A percentile compares a stretch with the other conserved stretches of the same genome.
phyloP scores from a whole-genome alignment of 2,329 filamentous ascomycete genomes.

The Rutstroemia sydowiana region DNA sequence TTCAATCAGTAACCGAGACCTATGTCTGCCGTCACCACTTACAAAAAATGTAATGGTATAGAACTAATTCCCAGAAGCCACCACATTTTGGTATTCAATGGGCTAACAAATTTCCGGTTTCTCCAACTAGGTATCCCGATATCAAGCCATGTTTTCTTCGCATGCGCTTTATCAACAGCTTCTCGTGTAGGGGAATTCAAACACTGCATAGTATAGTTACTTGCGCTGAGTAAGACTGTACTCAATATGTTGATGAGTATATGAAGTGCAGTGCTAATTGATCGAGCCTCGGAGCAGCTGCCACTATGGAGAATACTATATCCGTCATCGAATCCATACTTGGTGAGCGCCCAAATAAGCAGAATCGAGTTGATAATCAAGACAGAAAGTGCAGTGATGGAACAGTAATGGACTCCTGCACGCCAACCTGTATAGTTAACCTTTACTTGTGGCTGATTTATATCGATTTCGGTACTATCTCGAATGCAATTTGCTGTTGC shows the following conservation, averaged over 20 bases:
- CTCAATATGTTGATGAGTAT: conserved; percentile 41
- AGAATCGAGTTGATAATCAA: conserved; percentile 13
- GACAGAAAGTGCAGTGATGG: neutral
- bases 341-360: conserved; percentile 14
- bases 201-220: conserved; percentile 46
- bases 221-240: conserved; percentile 38
- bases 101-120: conserved; percentile 27
- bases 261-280: conserved; percentile 30
- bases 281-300: conserved; percentile 11
- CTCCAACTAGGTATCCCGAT: conserved; percentile 37
- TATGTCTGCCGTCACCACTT: neutral
- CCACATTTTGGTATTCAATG: conserved; percentile 14
- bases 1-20: neutral
- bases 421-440: neutral
- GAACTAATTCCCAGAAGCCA: conserved; percentile 17
- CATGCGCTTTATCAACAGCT: conserved; percentile 43
- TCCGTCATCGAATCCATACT: conserved; percentile 12
- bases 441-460: too few relatives aligned
- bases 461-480: too few relatives aligned
- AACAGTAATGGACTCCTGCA: conserved; percentile 1
- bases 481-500: too few relatives aligned
- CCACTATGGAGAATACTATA: conserved; percentile 15
- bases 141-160: conserved; percentile 33
- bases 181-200: conserved; percentile 41
- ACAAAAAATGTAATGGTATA: conserved; percentile 22